These are phyloP conservation scores for Penicillium sp. DNA, from an alignment of 2,329 filamentous ascomycete species.

Conservation along the genomic window DNA sequence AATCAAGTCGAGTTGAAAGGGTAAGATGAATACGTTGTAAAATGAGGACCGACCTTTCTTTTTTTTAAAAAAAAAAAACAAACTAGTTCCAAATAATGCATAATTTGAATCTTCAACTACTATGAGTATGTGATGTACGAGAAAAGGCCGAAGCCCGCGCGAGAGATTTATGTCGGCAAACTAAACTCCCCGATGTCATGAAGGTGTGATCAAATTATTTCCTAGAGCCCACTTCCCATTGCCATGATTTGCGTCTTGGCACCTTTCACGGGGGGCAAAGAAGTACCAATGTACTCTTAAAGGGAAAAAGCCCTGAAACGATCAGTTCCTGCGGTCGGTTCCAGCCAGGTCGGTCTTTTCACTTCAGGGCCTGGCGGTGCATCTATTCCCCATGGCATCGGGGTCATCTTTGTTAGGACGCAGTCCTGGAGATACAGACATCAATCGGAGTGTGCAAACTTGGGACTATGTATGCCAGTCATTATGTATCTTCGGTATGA, in stretches of 20 bases:
- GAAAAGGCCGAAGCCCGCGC: neutral
- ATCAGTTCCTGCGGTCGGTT: neutral
- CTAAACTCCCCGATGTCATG: neutral
- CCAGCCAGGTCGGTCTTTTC: neutral
- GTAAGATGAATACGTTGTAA: neutral
- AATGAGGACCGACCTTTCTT: neutral
- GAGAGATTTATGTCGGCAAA: neutral
- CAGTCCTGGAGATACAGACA: slow-evolving; percentile 2
- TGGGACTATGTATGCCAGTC: slow-evolving; percentile 29
- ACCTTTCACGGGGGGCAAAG: neutral
- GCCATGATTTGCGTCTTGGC: neutral
- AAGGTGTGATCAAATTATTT: neutral
- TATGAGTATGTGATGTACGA: neutral
- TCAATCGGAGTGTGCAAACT: slow-evolving; percentile 23
- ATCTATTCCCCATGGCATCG: neutral
- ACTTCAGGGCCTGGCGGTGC: neutral
- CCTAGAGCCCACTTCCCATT: neutral
- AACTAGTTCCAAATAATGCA: neutral
- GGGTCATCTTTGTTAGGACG: slow-evolving; percentile 6
- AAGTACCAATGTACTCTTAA: neutral
- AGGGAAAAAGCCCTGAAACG: neutral
- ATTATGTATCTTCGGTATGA: slow-evolving; percentile 28
- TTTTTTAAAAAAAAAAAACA: too few relatives aligned
- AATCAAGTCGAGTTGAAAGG: neutral
- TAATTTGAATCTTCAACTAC: neutral